A percentile compares a stretch with the other conserved stretches of the same genome.
Evolutionary conservation across 495 filamentous ascomycete genomes (phyloP).

Genomic region (Penicillium subrubescens): DNA sequence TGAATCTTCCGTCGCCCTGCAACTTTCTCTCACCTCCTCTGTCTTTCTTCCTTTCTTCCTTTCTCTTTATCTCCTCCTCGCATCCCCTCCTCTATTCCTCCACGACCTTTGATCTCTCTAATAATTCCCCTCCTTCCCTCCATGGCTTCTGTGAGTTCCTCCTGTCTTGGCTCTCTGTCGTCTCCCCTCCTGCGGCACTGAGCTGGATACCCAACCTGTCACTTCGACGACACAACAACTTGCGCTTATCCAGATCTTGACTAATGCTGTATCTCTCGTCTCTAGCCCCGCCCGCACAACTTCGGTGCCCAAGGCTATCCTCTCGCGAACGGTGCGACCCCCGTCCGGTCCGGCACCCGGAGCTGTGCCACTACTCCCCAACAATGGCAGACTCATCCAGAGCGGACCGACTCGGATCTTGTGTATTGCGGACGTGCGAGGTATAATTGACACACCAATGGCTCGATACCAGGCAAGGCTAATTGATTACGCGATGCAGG

Average conservation of each 20-base stretch:
- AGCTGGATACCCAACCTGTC: conserved; percentile 16
- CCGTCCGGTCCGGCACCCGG: conserved; percentile 51
- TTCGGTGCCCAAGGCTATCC: conserved; percentile 53
- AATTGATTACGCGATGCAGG: conserved; percentile 55
- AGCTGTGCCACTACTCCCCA: conserved; percentile 59
- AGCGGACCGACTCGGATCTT: conserved; percentile 82
- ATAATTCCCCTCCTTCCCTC: conserved; percentile 19
- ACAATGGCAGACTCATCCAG: conserved; percentile 77
- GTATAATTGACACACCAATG: conserved; percentile 49
- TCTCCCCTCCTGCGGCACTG: conserved; percentile 22
- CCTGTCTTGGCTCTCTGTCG: conserved; percentile 9
- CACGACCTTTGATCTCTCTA: conserved; percentile 2
- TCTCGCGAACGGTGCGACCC: conserved; percentile 49
- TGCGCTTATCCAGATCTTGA: not conserved
- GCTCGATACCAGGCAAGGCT: not conserved
- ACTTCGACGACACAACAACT: not conserved
- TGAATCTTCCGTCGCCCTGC: conserved; percentile 27
- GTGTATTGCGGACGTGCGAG: conserved; percentile 97
- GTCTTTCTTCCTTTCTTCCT: conserved; percentile 26
- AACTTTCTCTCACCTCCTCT: conserved; percentile 22
- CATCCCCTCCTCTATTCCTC: conserved; percentile 10
- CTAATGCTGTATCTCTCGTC: conserved; percentile 10
- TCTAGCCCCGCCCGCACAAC: conserved; percentile 50
- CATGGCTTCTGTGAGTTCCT: conserved; percentile 59
- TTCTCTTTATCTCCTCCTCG: conserved; percentile 19